These are phyloP conservation scores for Fusarium oligoseptatum DNA, from an alignment of 2,329 filamentous ascomycete species.

Conservation along the genomic window DNA sequence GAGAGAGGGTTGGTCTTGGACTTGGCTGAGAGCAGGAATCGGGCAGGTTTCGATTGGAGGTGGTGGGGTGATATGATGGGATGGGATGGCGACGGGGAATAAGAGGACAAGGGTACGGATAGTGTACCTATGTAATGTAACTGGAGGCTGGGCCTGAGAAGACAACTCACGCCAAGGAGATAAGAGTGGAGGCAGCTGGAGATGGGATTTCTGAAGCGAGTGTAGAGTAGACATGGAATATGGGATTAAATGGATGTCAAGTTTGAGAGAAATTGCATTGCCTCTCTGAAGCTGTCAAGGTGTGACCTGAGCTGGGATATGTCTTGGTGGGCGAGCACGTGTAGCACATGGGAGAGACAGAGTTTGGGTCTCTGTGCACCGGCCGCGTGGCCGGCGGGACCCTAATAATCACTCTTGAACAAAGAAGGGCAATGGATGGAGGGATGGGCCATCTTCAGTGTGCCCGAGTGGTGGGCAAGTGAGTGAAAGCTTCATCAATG, in stretches of 20 bases:
- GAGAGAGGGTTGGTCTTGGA: slow-evolving; percentile 18
- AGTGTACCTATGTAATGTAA: neutral
- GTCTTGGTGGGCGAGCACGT: neutral
- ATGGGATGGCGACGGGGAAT: neutral
- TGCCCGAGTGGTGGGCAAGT: neutral
- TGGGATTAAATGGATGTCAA: neutral
- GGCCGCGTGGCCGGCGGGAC: slow-evolving; percentile 20
- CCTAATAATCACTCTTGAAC: neutral
- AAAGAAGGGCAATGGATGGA: neutral
- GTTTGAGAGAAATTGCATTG: neutral
- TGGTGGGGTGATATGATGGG: slow-evolving; percentile 6
- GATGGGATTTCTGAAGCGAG: neutral
- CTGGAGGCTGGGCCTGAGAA: neutral
- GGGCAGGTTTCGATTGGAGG: slow-evolving; percentile 6
- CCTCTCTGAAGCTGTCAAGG: neutral
- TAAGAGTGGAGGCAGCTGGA: slow-evolving; percentile 2
- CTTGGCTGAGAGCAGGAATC: slow-evolving; percentile 11
- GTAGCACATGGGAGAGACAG: slow-evolving; percentile 3
- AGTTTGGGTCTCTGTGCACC: slow-evolving; percentile 9
- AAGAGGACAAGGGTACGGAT: neutral
- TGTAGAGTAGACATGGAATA: neutral
- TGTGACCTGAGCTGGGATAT: slow-evolving; percentile 10
- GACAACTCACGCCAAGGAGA: slow-evolving; percentile 9
- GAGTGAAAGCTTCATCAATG: neutral
- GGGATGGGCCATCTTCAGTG: neutral